Base-by-base conservation (phyloP, 2,329 filamentous ascomycete genomes). In the Colletotrichum scovillei region DNA sequence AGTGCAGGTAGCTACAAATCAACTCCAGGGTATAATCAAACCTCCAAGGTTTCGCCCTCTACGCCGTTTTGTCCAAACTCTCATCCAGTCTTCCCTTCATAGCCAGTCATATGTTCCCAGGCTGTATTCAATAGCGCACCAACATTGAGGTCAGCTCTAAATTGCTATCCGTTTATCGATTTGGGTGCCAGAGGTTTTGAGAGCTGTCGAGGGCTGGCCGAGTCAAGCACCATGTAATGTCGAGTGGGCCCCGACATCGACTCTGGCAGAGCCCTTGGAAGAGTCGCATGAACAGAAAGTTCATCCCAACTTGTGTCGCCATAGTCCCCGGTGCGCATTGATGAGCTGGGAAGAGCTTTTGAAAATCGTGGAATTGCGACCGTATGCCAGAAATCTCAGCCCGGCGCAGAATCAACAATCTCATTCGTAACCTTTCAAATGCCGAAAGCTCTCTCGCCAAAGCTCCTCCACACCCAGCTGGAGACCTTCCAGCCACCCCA, bases 401-500 rank as follows among this genome's bases (percentile, higher is more conserved):
- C 22, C 22, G 12, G 19, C 26, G 19, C 16, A 6, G n/a, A n/a
- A 5, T 46, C 19, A 38, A 16, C 24, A 19, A 4, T 3, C 22
- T 28, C 26, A 32, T 38, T 42, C 46, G 3, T n/a, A 9, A 49
- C 11, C 24, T 42, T 30, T 55, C 55, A 30, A 24, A 24, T 35
- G n/a, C 16, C 7, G 42, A 19, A 63, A 22, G 12, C 38, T 24
- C 28, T 56, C 28, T 26, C 28, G 28, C 22, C 26, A 38, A 66
- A 4, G 24, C 49, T 71, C 28, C 62, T 65, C 71, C 67, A 73
- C 11, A 42, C 11, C 65, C 73, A 74, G 42, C 38, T 58, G 56
- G 63, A 52, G 14, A 74, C 9, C 4, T 58, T 1, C 77, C 79
- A 83, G 2, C 73, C 67, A 5, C 67, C 78, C 81, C 81, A 84